Conservation (phyloP, 768 basidiomycete genomes). For the Dentipellis fragilis region DNA sequence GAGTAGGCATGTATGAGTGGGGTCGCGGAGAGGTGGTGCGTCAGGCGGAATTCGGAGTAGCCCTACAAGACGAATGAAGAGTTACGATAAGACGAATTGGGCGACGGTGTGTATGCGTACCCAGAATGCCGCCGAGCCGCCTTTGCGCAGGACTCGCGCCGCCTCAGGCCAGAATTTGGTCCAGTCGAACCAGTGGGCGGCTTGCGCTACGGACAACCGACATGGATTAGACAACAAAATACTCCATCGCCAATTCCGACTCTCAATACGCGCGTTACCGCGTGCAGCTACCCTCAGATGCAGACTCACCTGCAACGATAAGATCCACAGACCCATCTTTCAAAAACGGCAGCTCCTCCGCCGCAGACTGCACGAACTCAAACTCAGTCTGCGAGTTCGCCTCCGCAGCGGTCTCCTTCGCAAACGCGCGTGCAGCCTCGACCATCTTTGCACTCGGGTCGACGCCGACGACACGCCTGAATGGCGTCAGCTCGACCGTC, state of each 20-base stretch:
- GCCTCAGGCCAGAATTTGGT: conserved; percentile 60
- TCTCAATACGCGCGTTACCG: no score
- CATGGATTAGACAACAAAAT: no score
- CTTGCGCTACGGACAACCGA: conserved; percentile 42
- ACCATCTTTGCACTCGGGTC: conserved; percentile 75
- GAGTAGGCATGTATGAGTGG: conserved; percentile 52
- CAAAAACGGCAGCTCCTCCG: conserved; percentile 46
- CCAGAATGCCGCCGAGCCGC: conserved; percentile 69
- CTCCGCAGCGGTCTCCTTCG: conserved; percentile 47
- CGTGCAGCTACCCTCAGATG: background rate
- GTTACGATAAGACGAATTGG: background rate
- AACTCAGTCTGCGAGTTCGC: conserved; percentile 18
- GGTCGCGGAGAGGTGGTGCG: conserved; percentile 45
- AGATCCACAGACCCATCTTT: conserved; percentile 51
- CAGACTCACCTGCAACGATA: conserved; percentile 46
- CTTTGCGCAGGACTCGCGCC: conserved; percentile 43
- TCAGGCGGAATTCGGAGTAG: conserved; percentile 65
- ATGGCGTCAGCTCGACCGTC: conserved; percentile 44
- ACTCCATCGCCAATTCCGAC: background rate
- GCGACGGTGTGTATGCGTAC: conserved; percentile 26
- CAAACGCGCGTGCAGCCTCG: conserved; percentile 17
- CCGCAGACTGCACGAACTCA: conserved; percentile 29
- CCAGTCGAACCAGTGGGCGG: conserved; percentile 80
- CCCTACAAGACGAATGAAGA: conserved; percentile 7
- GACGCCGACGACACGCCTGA: conserved; percentile 55